Percentiles rank a stretch among this genome's conserved stretches.
Evolutionary conservation across 495 filamentous ascomycete species (phyloP).

Genomic region (Hypoxylon intermedium): DNA sequence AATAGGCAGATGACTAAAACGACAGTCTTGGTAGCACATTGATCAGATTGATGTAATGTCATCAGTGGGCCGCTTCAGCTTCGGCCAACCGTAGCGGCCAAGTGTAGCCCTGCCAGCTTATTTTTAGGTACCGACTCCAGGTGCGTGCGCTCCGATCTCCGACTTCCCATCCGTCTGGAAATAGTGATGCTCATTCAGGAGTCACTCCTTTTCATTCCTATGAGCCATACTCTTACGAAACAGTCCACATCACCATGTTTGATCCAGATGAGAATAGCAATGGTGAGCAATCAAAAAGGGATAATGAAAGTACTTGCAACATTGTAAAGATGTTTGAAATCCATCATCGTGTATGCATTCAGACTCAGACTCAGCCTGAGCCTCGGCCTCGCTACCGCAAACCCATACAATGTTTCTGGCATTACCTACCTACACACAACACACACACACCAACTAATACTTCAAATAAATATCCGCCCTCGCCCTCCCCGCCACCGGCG

Average conservation of each 20-base stretch:
- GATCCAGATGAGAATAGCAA: too few relatives aligned
- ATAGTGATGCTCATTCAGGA: neutral
- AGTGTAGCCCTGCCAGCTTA: conserved; percentile 25
- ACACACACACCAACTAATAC: conserved; percentile 1
- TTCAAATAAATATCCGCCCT: conserved; percentile 31
- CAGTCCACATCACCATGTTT: too few relatives aligned
- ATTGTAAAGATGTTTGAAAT: too few relatives aligned
- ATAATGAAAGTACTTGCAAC: too few relatives aligned
- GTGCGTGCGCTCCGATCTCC: conserved; percentile 22
- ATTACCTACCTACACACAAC: too few relatives aligned
- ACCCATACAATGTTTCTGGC: too few relatives aligned
- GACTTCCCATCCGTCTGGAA: conserved; percentile 3
- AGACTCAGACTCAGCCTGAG: too few relatives aligned
- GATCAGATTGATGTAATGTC: too few relatives aligned
- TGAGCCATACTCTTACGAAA: neutral
- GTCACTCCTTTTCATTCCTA: neutral
- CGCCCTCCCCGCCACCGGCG: conserved; percentile 6
- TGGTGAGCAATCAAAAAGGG: too few relatives aligned
- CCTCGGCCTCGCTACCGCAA: too few relatives aligned
- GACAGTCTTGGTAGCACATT: conserved; percentile 2
- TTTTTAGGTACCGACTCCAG: conserved; percentile 25
- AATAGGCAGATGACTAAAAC: neutral
- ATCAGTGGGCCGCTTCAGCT: conserved; percentile 16
- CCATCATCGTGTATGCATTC: too few relatives aligned
- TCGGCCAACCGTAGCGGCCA: conserved; percentile 14